phyloP scores from a whole-genome alignment of 352 stramenopile genomes.

The Aphanomyces stellatus region DNA sequence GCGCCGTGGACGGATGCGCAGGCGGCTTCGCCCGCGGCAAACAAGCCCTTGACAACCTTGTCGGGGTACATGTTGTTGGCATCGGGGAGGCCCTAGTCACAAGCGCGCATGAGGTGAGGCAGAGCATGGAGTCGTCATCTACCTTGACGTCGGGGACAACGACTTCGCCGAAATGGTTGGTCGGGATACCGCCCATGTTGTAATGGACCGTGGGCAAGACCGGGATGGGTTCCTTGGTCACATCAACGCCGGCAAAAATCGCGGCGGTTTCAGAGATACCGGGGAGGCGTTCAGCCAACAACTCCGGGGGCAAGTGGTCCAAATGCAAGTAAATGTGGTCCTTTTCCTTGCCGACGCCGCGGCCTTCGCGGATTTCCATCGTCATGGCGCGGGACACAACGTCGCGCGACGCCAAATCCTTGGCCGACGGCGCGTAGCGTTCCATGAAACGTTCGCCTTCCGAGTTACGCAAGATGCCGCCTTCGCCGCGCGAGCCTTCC shows the following conservation, averaged over 20 bases:
- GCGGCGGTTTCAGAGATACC: conserved; percentile 94
- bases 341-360: conserved; percentile 84
- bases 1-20: conserved; percentile 94
- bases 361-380: conserved; percentile 95
- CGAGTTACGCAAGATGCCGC: conserved; percentile 92
- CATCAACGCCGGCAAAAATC: conserved; percentile 97
- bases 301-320: conserved; percentile 91
- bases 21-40: conserved; percentile 91
- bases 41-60: conserved; percentile 90
- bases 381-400: conserved; percentile 95
- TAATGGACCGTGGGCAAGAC: conserved; percentile 97
- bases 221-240: conserved; percentile 97
- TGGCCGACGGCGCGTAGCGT: conserved; percentile 92
- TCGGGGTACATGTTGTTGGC: conserved; percentile 78
- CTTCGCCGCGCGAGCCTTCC: conserved; percentile 93
- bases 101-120: no score
- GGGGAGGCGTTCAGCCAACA: conserved; percentile 90
- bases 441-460: conserved; percentile 96
- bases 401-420: conserved; percentile 94
- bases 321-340: conserved; percentile 97
- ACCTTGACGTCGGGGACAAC: conserved; percentile 40
- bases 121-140: no score
- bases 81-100: conserved; percentile 49
- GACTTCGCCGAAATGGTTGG: conserved; percentile 93
- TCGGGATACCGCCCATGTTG: conserved; percentile 98